Evolutionary conservation across 768 basidiomycete genomes (phyloP).

Genomic region (Tephrocybe rancida): DNA sequence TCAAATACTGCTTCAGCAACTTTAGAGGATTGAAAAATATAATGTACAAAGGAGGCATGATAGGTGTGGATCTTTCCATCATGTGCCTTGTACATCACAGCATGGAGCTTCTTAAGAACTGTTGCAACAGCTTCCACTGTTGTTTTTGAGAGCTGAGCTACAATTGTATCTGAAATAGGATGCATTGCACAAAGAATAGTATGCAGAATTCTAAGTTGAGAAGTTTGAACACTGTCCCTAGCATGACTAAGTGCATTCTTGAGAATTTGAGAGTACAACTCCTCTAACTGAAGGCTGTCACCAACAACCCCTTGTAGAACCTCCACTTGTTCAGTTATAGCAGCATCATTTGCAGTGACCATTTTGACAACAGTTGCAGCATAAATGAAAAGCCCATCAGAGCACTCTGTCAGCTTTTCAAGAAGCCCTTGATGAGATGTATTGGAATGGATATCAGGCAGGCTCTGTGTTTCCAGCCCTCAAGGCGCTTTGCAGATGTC

Average conservation of each 20-base stretch:
- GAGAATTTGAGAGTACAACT: not conserved
- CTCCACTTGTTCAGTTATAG: not conserved
- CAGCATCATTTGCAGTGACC: not conserved
- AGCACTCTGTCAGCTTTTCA: too few species aligned
- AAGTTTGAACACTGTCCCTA: not conserved
- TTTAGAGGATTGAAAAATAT: too few species aligned
- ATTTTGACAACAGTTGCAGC: too few species aligned
- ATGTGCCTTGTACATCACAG: too few species aligned
- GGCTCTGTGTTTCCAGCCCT: not conserved
- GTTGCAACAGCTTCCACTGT: not conserved
- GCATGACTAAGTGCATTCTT: not conserved
- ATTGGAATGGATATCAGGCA: not conserved
- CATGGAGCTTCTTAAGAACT: not conserved
- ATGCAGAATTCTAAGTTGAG: too few species aligned
- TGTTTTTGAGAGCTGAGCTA: too few species aligned
- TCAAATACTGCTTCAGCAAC: not conserved
- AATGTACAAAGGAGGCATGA: too few species aligned
- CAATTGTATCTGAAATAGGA: too few species aligned
- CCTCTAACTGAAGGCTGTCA: not conserved
- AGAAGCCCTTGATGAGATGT: not conserved
- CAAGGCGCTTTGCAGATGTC: not conserved
- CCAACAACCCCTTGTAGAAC: too few species aligned
- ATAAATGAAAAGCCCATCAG: too few species aligned
- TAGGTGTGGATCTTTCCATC: too few species aligned
- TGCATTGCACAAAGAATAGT: too few species aligned